Conservation (phyloP, 2,329 filamentous ascomycete species). For the Thielaviopsis punctulata region DNA sequence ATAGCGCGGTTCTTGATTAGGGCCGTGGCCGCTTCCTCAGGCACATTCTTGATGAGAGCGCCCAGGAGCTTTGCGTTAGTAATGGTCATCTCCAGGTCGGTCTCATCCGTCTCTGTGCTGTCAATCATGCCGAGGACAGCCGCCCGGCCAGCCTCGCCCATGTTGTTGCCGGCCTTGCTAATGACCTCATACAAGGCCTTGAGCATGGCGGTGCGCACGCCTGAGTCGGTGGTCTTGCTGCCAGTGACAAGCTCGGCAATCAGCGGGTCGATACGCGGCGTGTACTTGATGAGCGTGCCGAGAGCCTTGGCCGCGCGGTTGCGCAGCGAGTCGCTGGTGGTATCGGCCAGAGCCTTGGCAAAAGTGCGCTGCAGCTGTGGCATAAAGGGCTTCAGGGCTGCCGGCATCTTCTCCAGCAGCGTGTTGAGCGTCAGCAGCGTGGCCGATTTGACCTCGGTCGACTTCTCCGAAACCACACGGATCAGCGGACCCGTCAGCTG, state of each 20-base stretch:
- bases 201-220: constrained; percentile 89
- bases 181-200: constrained; percentile 94
- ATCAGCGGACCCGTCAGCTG: constrained; percentile 96
- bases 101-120: constrained; percentile 52
- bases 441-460: constrained; percentile 87
- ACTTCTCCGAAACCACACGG: constrained; percentile 90
- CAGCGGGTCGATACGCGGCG: constrained; percentile 84
- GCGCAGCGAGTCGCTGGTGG: constrained; percentile 74
- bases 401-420: constrained; percentile 87
- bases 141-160: constrained; percentile 77
- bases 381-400: constrained; percentile 88
- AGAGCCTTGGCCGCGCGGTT: constrained; percentile 82
- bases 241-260: constrained; percentile 88
- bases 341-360: constrained; percentile 85
- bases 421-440: constrained; percentile 92
- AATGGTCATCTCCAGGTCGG: constrained; percentile 62
- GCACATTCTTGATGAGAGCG: constrained; percentile 73
- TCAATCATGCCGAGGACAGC: constrained; percentile 85
- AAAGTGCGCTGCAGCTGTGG: constrained; percentile 94
- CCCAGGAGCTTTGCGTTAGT: constrained; percentile 83
- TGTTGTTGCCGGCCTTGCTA: constrained; percentile 82
- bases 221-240: constrained; percentile 68
- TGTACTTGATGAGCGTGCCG: constrained; percentile 88
- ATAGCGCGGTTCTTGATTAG: constrained; percentile 59
- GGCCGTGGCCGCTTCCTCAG: constrained; percentile 45